Percentiles rank a stretch among this genome's conserved stretches.
phyloP scores from a whole-genome alignment of 805 yeast genomes.

The Candida tallmaniae region DNA sequence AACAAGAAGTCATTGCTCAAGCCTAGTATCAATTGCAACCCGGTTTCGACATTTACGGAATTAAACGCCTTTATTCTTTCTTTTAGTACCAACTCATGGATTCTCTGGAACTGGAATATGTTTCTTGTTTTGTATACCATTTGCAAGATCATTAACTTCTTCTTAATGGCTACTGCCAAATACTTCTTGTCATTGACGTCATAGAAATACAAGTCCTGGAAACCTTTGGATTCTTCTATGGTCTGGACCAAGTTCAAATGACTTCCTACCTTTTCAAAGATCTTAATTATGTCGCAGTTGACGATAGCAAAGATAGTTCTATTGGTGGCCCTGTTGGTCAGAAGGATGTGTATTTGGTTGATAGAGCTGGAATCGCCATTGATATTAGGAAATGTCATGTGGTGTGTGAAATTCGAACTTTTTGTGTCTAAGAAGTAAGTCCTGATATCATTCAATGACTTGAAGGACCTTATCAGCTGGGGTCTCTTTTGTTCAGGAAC shows the following conservation, averaged over 20 bases:
- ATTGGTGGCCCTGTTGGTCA: conserved; percentile 9
- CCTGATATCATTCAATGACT: conserved; percentile 23
- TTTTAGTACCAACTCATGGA: conserved; percentile 23
- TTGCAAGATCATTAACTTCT: conserved; percentile 24
- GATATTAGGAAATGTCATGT: conserved; percentile 16
- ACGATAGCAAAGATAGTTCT: conserved; percentile 23
- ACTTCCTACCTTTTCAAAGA: conserved; percentile 28
- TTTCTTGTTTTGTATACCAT: conserved; percentile 28
- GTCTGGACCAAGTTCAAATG: conserved; percentile 29
- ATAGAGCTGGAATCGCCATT: conserved; percentile 11
- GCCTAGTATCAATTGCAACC: conserved; percentile 17
- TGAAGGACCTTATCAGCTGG: conserved; percentile 15
- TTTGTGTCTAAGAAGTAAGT: conserved; percentile 10
- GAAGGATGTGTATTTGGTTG: conserved; percentile 9
- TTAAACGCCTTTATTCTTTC: conserved; percentile 25
- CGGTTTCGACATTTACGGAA: conserved; percentile 9
- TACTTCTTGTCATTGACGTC: conserved; percentile 16
- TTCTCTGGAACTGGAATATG: conserved; percentile 21
- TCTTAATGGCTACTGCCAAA: conserved; percentile 26
- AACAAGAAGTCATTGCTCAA: conserved; percentile 22
- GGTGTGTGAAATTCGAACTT: conserved; percentile 14
- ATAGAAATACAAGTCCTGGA: conserved; percentile 15
- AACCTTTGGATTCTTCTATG: conserved; percentile 22
- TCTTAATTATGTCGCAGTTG: conserved; percentile 18
- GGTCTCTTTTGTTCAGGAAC: conserved; percentile 9